Evolutionary conservation across 1,284 basidiomycete species (phyloP).

Genomic region (Ustilago trichophora): DNA sequence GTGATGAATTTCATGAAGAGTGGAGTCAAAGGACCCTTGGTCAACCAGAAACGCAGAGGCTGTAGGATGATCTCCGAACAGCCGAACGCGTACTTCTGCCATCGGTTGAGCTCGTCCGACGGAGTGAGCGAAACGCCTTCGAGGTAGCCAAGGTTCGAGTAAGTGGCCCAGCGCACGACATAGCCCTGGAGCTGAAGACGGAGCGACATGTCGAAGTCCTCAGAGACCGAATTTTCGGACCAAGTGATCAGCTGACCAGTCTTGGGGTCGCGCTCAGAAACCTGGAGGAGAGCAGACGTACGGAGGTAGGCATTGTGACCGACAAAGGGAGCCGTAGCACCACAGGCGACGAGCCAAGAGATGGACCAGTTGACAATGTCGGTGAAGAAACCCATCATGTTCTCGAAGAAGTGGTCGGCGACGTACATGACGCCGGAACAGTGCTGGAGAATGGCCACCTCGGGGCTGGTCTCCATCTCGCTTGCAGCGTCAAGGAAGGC

Average conservation of each 20-base stretch:
- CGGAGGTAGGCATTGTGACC: constrained; percentile 88
- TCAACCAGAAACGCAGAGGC: constrained; percentile 74
- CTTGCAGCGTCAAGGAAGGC: constrained; percentile 84
- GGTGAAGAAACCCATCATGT: constrained; percentile 80
- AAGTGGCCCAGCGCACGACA: constrained; percentile 83
- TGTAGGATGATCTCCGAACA: constrained; percentile 67
- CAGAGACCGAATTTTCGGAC: constrained; percentile 81
- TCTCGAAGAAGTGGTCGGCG: constrained; percentile 84
- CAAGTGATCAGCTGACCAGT: constrained; percentile 78
- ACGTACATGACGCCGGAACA: constrained; percentile 84
- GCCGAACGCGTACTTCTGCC: constrained; percentile 87
- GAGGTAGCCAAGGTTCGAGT: constrained; percentile 81
- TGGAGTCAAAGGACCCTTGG: constrained; percentile 80
- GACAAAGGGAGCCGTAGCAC: constrained; percentile 75
- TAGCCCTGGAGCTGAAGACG: constrained; percentile 69
- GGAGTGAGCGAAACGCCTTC: constrained; percentile 81
- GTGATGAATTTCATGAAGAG: constrained; percentile 71
- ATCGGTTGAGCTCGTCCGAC: constrained; percentile 81
- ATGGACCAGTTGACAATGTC: constrained; percentile 60
- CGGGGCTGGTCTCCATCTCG: constrained; percentile 78
- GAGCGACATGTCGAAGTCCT: constrained; percentile 82
- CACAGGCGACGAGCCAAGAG: constrained; percentile 68
- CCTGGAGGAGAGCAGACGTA: constrained; percentile 85
- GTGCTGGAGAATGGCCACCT: constrained; percentile 83
- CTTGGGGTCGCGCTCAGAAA: constrained; percentile 72